These are phyloP conservation scores for Hypoxylon sp. DNA, from an alignment of 2,329 filamentous ascomycete species.

Conservation along the genomic window DNA sequence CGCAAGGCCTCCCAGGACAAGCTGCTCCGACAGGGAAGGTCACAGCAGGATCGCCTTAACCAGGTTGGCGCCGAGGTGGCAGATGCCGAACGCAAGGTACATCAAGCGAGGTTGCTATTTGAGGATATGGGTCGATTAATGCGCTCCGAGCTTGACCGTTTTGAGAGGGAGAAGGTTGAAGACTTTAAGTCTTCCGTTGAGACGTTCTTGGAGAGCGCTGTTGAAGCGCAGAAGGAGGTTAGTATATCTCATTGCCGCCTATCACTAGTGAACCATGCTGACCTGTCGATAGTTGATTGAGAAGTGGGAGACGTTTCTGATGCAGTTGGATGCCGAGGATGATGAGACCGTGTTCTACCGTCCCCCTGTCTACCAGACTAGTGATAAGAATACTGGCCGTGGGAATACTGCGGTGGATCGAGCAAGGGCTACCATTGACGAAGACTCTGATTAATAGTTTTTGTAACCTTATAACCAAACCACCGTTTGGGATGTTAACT, in stretches of 20 bases:
- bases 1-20: constrained; percentile 92
- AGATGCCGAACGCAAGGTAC: constrained; percentile 94
- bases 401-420: constrained; percentile 74
- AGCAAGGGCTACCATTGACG: constrained; percentile 71
- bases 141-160: constrained; percentile 90
- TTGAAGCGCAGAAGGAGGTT: constrained; percentile 99
- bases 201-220: constrained; percentile 95
- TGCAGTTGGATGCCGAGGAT: constrained; percentile 95
- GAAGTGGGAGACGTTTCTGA: constrained; percentile 97
- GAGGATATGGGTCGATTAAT: constrained; percentile 98
- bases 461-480: constrained; percentile 13
- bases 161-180: constrained; percentile 97
- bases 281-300: constrained; percentile 72
- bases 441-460: constrained; percentile 69
- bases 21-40: constrained; percentile 92
- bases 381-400: constrained; percentile 62
- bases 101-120: constrained; percentile 90
- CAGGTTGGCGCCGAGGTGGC: constrained; percentile 93
- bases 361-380: constrained; percentile 70
- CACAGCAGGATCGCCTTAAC: constrained; percentile 94
- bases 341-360: constrained; percentile 80
- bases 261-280: constrained; percentile 27
- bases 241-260: constrained; percentile 51
- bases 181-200: constrained; percentile 99
- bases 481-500: constrained; percentile 18